Evolutionary conservation across 1,139 yeast genomes (phyloP), one percentile per base, ranked within the genome.

Genomic region (Hansenula lynferdii): DNA sequence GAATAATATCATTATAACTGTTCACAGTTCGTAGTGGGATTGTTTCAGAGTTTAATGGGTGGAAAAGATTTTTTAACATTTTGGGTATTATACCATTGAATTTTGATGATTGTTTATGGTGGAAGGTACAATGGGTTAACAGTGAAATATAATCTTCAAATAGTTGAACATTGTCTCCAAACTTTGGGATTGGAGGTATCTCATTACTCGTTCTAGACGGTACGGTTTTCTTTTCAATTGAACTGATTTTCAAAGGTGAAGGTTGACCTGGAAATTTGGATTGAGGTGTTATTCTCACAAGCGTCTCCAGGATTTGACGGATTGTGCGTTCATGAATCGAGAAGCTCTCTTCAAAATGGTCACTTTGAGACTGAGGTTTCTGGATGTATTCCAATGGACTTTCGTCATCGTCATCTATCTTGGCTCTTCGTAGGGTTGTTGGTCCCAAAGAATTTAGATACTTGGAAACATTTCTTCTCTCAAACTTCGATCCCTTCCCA

Each of bases 1-100:
- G 65, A 3, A 76, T 64, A 32, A 69, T 60, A 42, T 65, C 65
- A 46, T 76, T 75, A 48, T 62, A 74, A 1, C 67, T 53, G 14
- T 56, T 55, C 0, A 65, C 49, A 2, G 69, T 65, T 21, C 64
- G 53, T 16, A 60, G 45, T 10, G 51, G 51, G 7, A 51, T 38
- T 0, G 74, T 67, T 17, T 50, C 56, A 3, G 56, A 43, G 42
- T 69, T 70, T 26, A 61, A 51, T 21, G 67, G 66, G 42, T 70
- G 67, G 45, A 70, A 54, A 30, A 71, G 42, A 34, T 67, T 67
- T 36, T 62, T 51, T 8, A 71, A 36, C 10, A 66, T 49, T 31
- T 60, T 57, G 4, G 65, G 61, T 5, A 65, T 54, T 3, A 64
- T 45, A n/a, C 68, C 67, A 35, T 56, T 54, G 32, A 49, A 45